Evolutionary conservation across 2,329 filamentous ascomycete genomes (phyloP), one percentile per base, ranked within the genome.

Genomic region (Venturia effusa): DNA sequence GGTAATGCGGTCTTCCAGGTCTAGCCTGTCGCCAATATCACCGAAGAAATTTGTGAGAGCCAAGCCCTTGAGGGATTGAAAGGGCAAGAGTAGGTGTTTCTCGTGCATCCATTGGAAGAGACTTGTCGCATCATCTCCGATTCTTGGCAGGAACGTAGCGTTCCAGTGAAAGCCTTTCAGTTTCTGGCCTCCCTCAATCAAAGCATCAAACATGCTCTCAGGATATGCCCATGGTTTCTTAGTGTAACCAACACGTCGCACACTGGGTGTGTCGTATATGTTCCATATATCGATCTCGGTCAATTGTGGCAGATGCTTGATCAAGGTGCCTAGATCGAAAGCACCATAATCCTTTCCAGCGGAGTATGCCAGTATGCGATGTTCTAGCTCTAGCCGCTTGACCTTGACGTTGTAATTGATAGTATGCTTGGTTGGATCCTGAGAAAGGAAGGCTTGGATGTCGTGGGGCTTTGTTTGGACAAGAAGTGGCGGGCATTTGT

Each of bases 241-340:
- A 60, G 77, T 80, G 34, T 78, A 76, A 60, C 83, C 79, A 5
- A 86, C 77, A 41, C 78, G 73, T 48, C 88, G 79, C 71, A 86
- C 90, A 0, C 88, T 88, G 1, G 87, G 80, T 66, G 83, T 71
- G 69, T 95, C 89, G 60, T 83, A 79, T 13, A 81, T 82, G 68
- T 92, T 88, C 67, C 86, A 87, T 19, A 96, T 80, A 64, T 91
- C 84, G 39, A 97, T 75, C 60, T 87, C 82, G 61, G 82, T 81
- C 19, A 96, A 78, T 59, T 84, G 85, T 0, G 87, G 86, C 6
- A 91, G 80, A 57, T 83, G 79, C 48, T 80, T 78, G 24, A 95
- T 77, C 61, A 96, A 74, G 32, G 78, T 75, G 45, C 77, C 72
- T 24, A 89, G 71, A 65, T 86, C 80, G 64, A 86, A 77, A 27